phyloP scores from a whole-genome alignment of 192 early-diverging fungal genomes.

The Backusella luteola region DNA sequence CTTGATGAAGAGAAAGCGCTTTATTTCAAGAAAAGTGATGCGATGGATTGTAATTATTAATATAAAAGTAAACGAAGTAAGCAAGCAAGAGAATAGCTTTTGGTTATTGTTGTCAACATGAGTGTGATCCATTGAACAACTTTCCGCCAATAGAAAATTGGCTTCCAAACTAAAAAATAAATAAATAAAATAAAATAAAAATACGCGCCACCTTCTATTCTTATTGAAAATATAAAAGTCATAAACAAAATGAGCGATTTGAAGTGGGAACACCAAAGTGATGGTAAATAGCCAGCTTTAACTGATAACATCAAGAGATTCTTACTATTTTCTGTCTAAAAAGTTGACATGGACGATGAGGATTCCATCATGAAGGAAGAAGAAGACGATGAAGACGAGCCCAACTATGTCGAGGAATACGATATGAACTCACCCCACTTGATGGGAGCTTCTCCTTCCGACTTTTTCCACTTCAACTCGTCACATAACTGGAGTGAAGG shows the following conservation, averaged over 20 bases:
- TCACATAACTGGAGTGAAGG: not conserved
- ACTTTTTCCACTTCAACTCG: not conserved
- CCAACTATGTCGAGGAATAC: not conserved
- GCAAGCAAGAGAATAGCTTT: too few relatives aligned
- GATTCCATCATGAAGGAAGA: slow-evolving; percentile 7
- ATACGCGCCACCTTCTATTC: not conserved
- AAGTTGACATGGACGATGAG: slow-evolving; percentile 9
- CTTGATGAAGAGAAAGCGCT: too few relatives aligned
- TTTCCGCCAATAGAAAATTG: not conserved
- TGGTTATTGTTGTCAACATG: too few relatives aligned
- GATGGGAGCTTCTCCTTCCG: not conserved
- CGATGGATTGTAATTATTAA: too few relatives aligned
- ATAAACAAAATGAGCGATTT: not conserved
- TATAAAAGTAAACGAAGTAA: too few relatives aligned
- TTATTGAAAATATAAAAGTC: not conserved
- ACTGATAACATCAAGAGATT: too few relatives aligned
- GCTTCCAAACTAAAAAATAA: too few relatives aligned
- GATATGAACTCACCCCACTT: not conserved
- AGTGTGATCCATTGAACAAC: too few relatives aligned
- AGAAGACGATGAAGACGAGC: not conserved
- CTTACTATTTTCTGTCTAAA: not conserved
- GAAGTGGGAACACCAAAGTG: not conserved
- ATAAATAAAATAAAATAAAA: too few relatives aligned
- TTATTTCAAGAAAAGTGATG: too few relatives aligned
- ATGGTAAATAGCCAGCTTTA: not conserved